A percentile compares a stretch with the other conserved stretches of the same genome.
Conservation (phyloP, 2,329 filamentous ascomycete genomes). For the Diaporthe australafricana region DNA sequence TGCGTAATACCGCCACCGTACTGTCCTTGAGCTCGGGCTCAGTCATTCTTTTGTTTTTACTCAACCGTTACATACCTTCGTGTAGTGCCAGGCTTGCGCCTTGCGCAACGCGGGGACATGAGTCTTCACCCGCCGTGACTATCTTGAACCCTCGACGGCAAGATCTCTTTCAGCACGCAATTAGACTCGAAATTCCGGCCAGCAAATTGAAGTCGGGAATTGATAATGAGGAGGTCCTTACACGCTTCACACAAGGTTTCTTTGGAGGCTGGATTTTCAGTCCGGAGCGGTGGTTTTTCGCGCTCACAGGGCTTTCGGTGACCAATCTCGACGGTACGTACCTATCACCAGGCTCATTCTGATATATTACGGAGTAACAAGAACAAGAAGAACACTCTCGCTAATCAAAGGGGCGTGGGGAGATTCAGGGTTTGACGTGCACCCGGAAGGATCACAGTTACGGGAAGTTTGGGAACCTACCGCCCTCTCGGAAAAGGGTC, state of each 20-base stretch:
- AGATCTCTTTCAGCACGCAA: not conserved
- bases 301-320: not conserved
- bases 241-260: slow-evolving; percentile 3
- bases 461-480: not conserved
- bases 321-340: not conserved
- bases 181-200: not conserved
- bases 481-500: not conserved
- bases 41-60: not conserved
- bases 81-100: not conserved
- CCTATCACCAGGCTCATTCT: rapidly evolving
- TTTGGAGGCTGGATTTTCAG: slow-evolving; percentile 28
- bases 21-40: not conserved
- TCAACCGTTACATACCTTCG: not conserved
- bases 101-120: not conserved
- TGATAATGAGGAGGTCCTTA: not conserved
- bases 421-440: not conserved
- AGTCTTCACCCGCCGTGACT: not conserved
- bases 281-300: slow-evolving; percentile 19
- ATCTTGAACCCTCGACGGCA: not conserved
- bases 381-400: too few relatives aligned
- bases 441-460: not conserved
- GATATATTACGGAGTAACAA: too few relatives aligned
- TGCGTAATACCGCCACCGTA: not conserved
- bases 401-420: too few relatives aligned
- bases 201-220: not conserved